Conservation (phyloP, 2,329 filamentous ascomycete genomes). For the Sporothrix brunneoviolacea region DNA sequence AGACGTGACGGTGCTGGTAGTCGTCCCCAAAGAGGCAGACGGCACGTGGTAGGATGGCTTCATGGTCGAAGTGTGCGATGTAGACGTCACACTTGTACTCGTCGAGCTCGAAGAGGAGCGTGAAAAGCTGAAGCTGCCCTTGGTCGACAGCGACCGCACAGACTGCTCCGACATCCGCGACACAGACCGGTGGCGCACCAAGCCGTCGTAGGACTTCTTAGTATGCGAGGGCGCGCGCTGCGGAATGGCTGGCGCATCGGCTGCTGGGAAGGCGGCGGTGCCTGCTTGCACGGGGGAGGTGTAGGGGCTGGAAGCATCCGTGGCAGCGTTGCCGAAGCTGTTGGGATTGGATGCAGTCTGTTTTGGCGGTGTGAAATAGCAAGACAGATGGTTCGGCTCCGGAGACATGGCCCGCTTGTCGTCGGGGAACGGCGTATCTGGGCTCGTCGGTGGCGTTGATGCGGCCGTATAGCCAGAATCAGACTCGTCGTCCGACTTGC, state of each 20-base stretch:
- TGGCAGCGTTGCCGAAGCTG: conserved; percentile 1
- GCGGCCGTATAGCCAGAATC: conserved; percentile 54
- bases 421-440: conserved; percentile 53
- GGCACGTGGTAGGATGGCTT: conserved; percentile 13
- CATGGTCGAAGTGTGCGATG: conserved; percentile 28
- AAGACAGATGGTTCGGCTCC: conserved; percentile 60
- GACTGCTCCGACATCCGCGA: conserved; percentile 53
- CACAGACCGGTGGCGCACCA: conserved; percentile 41
- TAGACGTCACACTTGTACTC: conserved; percentile 37
- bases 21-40: no score
- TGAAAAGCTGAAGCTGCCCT: conserved; percentile 50
- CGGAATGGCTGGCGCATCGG: conserved; percentile 61
- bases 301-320: conserved; percentile 33
- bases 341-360: conserved; percentile 29
- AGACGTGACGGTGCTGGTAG: conserved; percentile 14
- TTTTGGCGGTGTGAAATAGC: conserved; percentile 53
- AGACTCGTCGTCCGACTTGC: conserved; percentile 64
- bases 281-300: conserved; percentile 13
- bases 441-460: conserved; percentile 58
- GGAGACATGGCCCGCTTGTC: conserved; percentile 44
- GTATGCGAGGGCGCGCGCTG: conserved; percentile 78
- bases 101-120: conserved; percentile 52
- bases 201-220: conserved; percentile 70
- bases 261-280: conserved; percentile 20
- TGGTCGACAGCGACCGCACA: conserved; percentile 46